These are phyloP conservation scores for Trichoderma gracile DNA, from an alignment of 2,329 filamentous ascomycete genomes.

Conservation along the genomic window DNA sequence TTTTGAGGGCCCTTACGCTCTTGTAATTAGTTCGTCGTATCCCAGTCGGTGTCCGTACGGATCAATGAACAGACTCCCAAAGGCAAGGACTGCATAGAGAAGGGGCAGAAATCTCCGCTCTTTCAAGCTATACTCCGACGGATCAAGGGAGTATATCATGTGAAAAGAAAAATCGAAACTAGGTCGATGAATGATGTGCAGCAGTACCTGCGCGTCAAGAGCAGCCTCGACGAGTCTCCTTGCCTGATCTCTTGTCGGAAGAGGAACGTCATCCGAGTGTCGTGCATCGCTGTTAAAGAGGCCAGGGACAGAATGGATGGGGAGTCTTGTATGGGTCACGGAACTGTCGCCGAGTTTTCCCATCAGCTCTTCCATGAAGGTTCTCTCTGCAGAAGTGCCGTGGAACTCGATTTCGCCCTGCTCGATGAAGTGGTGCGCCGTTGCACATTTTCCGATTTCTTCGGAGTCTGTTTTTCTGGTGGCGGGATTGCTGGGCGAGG, in stretches of 20 bases:
- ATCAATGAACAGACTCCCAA: conserved; percentile 4
- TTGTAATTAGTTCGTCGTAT: not conserved
- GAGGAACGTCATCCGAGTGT: not conserved
- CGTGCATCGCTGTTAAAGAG: not conserved
- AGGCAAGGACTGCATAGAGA: conserved; percentile 6
- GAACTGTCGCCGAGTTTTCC: conserved; percentile 2
- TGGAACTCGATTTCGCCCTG: conserved; percentile 15
- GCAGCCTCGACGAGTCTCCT: conserved; percentile 3
- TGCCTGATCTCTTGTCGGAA: not conserved
- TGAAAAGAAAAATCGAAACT: conserved; percentile 9
- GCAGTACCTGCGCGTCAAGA: not conserved
- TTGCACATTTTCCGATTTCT: conserved; percentile 4
- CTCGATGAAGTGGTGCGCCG: conserved; percentile 3
- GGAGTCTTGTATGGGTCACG: not conserved
- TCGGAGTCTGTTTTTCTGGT: not conserved
- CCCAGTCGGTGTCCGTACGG: not conserved
- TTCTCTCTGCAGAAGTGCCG: conserved; percentile 1
- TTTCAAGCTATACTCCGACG: not conserved
- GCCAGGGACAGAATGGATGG: not conserved
- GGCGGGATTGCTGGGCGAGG: not conserved
- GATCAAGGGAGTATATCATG: conserved; percentile 4
- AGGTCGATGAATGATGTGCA: conserved; percentile 6
- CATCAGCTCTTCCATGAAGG: conserved; percentile 9
- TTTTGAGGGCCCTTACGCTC: not conserved
- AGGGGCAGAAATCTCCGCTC: conserved; percentile 3